Conservation (phyloP, 208 protist species). For the Leishmania tropica region DNA sequence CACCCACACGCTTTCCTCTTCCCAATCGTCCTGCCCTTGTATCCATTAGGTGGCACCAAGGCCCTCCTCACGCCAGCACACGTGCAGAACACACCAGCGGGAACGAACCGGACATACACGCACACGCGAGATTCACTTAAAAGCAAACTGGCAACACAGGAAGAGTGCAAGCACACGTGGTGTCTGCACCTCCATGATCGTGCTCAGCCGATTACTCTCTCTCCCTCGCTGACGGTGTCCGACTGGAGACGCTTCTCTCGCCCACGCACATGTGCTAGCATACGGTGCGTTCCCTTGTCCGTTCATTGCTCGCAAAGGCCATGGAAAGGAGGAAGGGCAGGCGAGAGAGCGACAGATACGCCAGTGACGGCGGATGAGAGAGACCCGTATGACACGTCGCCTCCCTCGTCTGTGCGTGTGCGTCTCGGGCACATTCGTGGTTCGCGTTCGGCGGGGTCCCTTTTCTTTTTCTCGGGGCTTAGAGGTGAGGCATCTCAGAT, state of each 20-base stretch:
- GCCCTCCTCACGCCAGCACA: background rate
- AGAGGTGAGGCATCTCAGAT: slow-evolving; percentile 37
- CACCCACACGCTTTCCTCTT: background rate
- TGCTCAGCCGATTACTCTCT: background rate
- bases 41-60: background rate
- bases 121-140: background rate
- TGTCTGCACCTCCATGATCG: background rate
- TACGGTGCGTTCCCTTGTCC: background rate
- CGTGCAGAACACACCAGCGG: background rate
- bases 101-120: background rate
- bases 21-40: too few species aligned
- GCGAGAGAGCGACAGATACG: background rate
- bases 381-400: background rate
- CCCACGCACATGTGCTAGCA: background rate
- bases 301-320: background rate
- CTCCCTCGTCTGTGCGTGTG: background rate
- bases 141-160: background rate
- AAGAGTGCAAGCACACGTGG: background rate
- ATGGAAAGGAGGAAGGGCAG: background rate
- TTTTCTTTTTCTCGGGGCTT: background rate
- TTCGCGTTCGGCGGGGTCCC: background rate
- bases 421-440: background rate
- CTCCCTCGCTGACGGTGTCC: background rate
- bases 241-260: background rate
- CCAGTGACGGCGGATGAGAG: too few species aligned